Evolutionary conservation across 805 yeast genomes (phyloP), one percentile per base, ranked within the genome.

Genomic region (Schwanniomyces vanrijiae): DNA sequence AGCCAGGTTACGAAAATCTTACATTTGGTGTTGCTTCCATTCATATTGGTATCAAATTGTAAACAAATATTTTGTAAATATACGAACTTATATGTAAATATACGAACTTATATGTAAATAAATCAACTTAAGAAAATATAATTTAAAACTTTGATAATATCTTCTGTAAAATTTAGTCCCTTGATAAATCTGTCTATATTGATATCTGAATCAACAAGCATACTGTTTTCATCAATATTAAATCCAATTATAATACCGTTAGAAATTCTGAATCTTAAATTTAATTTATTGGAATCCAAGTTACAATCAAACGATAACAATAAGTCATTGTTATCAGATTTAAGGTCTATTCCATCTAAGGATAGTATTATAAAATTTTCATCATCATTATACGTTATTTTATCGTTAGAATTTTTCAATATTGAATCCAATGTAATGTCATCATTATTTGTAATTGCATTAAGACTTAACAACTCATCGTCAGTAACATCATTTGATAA

Each of bases 11-110:
- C 65, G 98, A 94, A 72, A 88, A 88, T 67, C 77, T 94, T 61
- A 88, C 97, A 10, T 88, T 89, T 66, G 99, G 99, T 50, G 86
- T 90, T 46, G 96, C 98, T 45, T 92, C 96, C 44, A 90, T 94
- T 54, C 99, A 94, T 64, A 82, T 90, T 66, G 99, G 98, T 58
- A 88, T 94, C 46, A 94, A 94, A 70, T 76, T 89, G 53, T 90
- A 72, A 69, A 38, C 13, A 11, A 25, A 33, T 43, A 29, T 33
- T 22, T 24, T 24, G 29, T 24, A 16, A n/a, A 43, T 18, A 46
- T 43, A 47, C 28, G 25, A 13, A n/a, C 29, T 22, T 22, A 37
- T 31, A 40, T 49, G 42, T 46, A 46, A 31, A 40, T 43, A 35
- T 16, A 37, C 18, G 13, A 31, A 13, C 41, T 33, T 28, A 37